Base-by-base conservation (phyloP, 2,329 filamentous ascomycete species). In the Alternaria sp. region DNA sequence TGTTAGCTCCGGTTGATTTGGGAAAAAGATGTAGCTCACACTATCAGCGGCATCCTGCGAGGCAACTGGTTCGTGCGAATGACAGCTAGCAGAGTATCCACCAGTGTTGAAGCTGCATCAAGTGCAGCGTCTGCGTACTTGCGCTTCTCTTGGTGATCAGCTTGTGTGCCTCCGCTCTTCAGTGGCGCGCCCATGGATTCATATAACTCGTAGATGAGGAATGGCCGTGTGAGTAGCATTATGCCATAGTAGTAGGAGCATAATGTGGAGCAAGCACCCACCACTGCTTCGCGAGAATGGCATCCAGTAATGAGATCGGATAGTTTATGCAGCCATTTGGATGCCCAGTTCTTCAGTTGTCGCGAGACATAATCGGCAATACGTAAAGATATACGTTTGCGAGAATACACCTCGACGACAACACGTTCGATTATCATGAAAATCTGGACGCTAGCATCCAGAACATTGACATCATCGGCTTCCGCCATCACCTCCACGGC, bases 211-310 rank as follows among this genome's bases (percentile, higher is more conserved):
- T 82, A 84, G 26, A 84, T 80, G 10, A 85, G 72, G 54, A 85
- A 85, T 0, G 83, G 83, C n/a, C 82, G 74, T 6, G 83, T 83
- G 4, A 84, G 69, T 3, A 85, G 72, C 68, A 84, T 84, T 41
- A 85, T 84, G 1, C 81, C 82, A 73, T 83, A 85, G 65, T 84
- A 84, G 56, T 84, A 85, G 3, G 82, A 79, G 31, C 80, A 80
- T 13, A 84, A 76, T 1, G 82, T 77, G 40, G 83, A 82, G n/a
- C 80, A 81, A 5, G 82, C 79, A 3, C 81, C 81, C 7, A 83
- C 67, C 7, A 75, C 75, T 37, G 46, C 58, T 26, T 67, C 54
- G 7, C 58, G 56, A 10, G 61, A 57, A 1, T 69, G 74, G 36
- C 77, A 68, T 45, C 76, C 68, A 9, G 49, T 55, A 0, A 60